phyloP scores from a whole-genome alignment of 2,329 filamentous ascomycete genomes.

The Aspergillus pseudotamarii region DNA sequence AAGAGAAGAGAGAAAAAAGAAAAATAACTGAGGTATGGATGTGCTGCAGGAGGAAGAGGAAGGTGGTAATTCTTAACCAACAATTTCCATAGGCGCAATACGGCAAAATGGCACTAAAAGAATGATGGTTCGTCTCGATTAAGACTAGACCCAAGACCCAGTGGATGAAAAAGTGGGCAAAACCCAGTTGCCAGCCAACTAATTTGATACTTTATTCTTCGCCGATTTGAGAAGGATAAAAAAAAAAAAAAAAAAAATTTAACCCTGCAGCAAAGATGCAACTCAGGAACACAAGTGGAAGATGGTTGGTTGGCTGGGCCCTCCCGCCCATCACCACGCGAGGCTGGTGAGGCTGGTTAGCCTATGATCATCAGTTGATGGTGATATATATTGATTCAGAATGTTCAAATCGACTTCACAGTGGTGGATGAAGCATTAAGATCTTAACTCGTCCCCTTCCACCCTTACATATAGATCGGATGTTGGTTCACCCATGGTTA shows the following conservation, averaged over 20 bases:
- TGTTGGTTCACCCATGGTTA: neutral
- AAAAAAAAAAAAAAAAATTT: neutral
- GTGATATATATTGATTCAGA: neutral
- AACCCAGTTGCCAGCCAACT: neutral
- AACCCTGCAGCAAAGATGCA: slow-evolving; percentile 2
- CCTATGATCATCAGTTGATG: neutral
- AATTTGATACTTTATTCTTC: neutral
- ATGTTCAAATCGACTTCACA: neutral
- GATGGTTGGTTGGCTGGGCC: slow-evolving; percentile 2
- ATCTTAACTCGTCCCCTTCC: neutral
- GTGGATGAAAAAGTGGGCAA: neutral
- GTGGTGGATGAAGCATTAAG: neutral
- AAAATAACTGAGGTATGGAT: neutral
- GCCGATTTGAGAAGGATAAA: neutral
- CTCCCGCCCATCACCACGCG: slow-evolving; percentile 2
- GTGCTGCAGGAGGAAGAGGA: neutral
- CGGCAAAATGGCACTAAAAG: slow-evolving; percentile 14
- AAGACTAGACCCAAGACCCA: neutral
- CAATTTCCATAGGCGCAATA: slow-evolving; percentile 2
- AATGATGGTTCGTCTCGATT: slow-evolving; percentile 9
- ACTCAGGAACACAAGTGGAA: neutral
- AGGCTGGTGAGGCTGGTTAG: slow-evolving; percentile 3
- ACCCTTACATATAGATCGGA: neutral
- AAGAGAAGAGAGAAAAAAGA: neutral
- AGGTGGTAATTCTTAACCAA: slow-evolving; percentile 4